Evolutionary conservation across 257 asterid species (phyloP), one percentile per base, ranked within the genome.

Genomic region (Lycium barbarum): DNA sequence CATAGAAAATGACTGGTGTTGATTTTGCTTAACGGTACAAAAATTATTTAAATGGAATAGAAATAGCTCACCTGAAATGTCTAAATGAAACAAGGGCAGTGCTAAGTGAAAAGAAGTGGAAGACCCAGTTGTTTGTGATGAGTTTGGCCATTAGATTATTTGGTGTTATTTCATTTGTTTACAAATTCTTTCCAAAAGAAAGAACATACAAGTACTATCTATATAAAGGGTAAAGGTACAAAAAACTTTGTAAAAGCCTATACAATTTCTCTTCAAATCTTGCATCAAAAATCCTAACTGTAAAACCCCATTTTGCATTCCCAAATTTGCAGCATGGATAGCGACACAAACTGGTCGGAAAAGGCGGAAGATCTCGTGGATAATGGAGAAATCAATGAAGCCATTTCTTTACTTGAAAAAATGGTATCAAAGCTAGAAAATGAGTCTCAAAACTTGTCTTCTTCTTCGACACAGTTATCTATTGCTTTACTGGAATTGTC

Each of bases 401-500:
- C 98, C 83, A 84, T 91, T 22, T 54, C 91, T 67, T 20, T 90
- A 65, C 94, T 95, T 15, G 97, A 95, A 90, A 83, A 94, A 55
- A 79, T 83, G 11, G 84, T 93, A 61, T 87, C 92, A 72, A 90
- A 88, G 84, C 89, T 95, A 5, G 93, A 93, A 84, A 85, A 85
- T 2, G 90, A 90, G 40, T 12, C 83, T 58, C 82, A 15, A 51
- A 84, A 85, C 12, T 20, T 58, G 33, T 40, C 61, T 47, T 14
- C 61, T 47, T 14, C n/a, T 72, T 45, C 80, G 17, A 58, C 86
- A 78, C 91, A 89, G 89, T 82, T 94, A 84, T 87, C 89, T 70
- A 83, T 88, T 65, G 96, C 95, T 82, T 92, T 94, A 55, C 84
- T 90, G 66, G 98, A 94, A 88, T 89, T 95, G 86, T 91, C 97